Evolutionary conservation across 1,139 yeast species (phyloP).

Genomic region (Geotrichum citri-aurantii): DNA sequence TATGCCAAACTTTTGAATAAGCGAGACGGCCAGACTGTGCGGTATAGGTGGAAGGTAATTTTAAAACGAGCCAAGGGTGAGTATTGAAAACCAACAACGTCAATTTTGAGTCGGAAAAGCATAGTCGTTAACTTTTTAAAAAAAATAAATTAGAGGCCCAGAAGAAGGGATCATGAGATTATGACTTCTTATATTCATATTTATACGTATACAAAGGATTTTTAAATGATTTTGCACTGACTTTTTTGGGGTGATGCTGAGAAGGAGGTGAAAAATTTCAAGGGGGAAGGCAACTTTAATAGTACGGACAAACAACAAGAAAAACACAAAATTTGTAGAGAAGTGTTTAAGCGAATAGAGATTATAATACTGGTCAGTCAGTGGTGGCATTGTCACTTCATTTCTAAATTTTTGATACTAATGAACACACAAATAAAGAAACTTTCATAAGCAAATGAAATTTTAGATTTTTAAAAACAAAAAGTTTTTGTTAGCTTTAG

Average conservation of each 20-base stretch:
- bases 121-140: neutral
- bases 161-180: neutral
- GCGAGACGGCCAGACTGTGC: constrained; percentile 35
- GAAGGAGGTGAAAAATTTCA: neutral
- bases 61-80: constrained; percentile 32
- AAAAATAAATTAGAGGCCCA: constrained; percentile 4
- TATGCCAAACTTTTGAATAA: constrained; percentile 34
- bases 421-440: neutral
- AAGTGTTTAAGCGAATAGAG: neutral
- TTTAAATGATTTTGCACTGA: neutral
- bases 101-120: neutral
- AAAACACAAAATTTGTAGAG: neutral
- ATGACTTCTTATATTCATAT: neutral
- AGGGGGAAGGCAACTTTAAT: neutral
- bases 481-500: neutral
- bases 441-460: neutral
- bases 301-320: neutral
- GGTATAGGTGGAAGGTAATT: constrained; percentile 36
- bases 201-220: neutral
- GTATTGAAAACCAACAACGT: neutral
- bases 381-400: neutral
- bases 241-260: neutral
- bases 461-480: neutral
- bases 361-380: neutral
- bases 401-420: neutral